Conservation (phyloP, 2,329 filamentous ascomycete genomes). For the Aspergillus intermedius region DNA sequence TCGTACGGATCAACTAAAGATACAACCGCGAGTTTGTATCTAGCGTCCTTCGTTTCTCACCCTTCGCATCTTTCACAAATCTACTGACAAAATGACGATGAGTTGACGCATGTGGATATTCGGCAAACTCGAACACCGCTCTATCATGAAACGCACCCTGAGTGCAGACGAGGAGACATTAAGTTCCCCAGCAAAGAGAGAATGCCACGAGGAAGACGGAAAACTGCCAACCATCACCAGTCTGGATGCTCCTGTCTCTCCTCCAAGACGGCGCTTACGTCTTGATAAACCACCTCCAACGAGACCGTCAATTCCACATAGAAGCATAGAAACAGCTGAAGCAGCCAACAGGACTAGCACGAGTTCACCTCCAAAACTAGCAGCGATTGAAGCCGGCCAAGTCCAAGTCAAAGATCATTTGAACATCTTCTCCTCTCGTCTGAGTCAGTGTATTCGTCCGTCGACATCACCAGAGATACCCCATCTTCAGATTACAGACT, state of each 20-base stretch:
- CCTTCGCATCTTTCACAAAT: too few relatives aligned
- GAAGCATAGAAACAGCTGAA: not conserved
- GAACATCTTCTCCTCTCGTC: constrained; percentile 40
- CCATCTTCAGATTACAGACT: constrained; percentile 37
- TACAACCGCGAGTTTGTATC: too few relatives aligned
- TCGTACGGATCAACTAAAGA: too few relatives aligned
- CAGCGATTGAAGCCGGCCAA: constrained; percentile 49
- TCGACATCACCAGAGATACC: constrained; percentile 15
- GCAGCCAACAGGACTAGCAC: too few relatives aligned
- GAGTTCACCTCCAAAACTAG: constrained; percentile 17
- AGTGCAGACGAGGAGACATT: not conserved
- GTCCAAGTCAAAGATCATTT: constrained; percentile 44
- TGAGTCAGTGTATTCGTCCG: constrained; percentile 25
- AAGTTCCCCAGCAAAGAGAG: not conserved
- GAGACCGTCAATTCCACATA: not conserved
- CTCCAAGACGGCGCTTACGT: constrained; percentile 14
- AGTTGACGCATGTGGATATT: too few relatives aligned
- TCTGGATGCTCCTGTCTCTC: constrained; percentile 22
- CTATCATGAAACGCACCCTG: constrained; percentile 8
- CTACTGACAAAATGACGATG: too few relatives aligned
- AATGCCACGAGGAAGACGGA: not conserved
- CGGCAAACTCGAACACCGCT: not conserved
- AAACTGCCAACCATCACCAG: constrained; percentile 7
- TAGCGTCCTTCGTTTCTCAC: too few relatives aligned
- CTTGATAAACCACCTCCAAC: not conserved